Evolutionary conservation across 2,329 filamentous ascomycete genomes (phyloP), one percentile per base, ranked within the genome.

Genomic region (Zymoseptoria ardabiliae): DNA sequence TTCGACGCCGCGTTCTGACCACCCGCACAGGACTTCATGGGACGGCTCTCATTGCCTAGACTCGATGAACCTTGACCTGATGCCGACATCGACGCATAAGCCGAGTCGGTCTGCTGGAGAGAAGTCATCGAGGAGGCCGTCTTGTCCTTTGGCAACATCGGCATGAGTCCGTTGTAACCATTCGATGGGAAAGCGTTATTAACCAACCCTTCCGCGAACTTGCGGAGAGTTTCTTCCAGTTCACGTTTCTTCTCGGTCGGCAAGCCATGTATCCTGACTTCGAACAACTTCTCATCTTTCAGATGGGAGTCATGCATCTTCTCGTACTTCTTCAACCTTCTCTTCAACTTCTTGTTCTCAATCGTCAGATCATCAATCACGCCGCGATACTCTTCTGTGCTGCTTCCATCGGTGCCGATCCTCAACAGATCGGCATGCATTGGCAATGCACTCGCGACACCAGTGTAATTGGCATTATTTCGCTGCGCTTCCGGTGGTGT

Each of bases 361-460:
- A 96, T 78, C 0, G 90, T 96, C 60, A 96, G 74, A 70, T 96
- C 91, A 68, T 96, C 90, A 53, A 96, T 95, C 17, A 96, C 89
- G 65, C 88, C 88, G 53, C 90, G 81, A 61, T 85, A 92, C 58
- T 92, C 90, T 58, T 89, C 89, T 25, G 83, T 85, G 55, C 85
- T 87, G 69, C 84, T 89, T 28, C 76, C 78, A 52, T 77, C 75
- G 6, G 73, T 76, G 28, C 66, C 71, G 9, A 73, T 48, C 10
- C 67, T 69, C 75, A 83, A 20, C 73, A 82, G 2, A 75, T 75
- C 45, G 51, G 72, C 63, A 20, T 64, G 60, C 28, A 63, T 20
- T 30, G 66, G 60, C 52, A 69, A 55, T 9, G 70, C 65, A 41
- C 61, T 63, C 2, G 62, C 52, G 9, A 41, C 61, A 52, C 63